phyloP scores from a whole-genome alignment of 495 filamentous ascomycete genomes.

The Penicillium bovifimosum region DNA sequence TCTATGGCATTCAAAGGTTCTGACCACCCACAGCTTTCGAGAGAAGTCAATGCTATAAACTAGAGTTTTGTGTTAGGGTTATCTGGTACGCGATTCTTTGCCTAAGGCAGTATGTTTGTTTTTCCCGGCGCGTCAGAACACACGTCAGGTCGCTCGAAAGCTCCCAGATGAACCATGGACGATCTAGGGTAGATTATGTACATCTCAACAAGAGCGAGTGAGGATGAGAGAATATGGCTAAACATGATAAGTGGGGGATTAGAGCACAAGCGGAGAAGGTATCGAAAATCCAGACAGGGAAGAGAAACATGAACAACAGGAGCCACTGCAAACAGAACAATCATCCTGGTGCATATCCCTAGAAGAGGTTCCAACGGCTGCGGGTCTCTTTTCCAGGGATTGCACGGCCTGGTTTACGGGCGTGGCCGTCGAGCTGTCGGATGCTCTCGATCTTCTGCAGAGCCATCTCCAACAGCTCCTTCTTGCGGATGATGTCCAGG shows the following conservation, averaged over 20 bases:
- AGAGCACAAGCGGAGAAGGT: constrained; percentile 11
- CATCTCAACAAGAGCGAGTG: constrained; percentile 1
- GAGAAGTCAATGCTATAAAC: too few species aligned
- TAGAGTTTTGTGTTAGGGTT: too few species aligned
- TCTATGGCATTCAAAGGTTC: too few species aligned
- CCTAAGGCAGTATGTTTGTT: too few species aligned
- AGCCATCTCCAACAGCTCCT: constrained; percentile 88
- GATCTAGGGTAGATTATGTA: not conserved
- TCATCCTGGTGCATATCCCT: constrained; percentile 2
- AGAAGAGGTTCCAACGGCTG: constrained; percentile 42
- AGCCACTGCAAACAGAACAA: too few species aligned
- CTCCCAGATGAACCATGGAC: not conserved
- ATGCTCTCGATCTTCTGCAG: constrained; percentile 90
- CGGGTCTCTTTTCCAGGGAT: constrained; percentile 26
- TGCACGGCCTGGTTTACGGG: constrained; percentile 25
- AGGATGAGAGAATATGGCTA: not conserved
- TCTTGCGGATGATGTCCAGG: constrained; percentile 83
- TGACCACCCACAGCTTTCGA: too few species aligned
- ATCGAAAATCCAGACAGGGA: constrained; percentile 13
- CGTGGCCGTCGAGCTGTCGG: constrained; percentile 62
- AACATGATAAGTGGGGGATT: not conserved
- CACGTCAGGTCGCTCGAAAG: too few species aligned
- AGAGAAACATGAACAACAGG: too few species aligned
- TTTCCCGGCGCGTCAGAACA: too few species aligned
- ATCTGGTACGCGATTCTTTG: too few species aligned